Evolutionary conservation across 345 rosid species (phyloP).

Genomic region (Eucalyptus camaldulensis): DNA sequence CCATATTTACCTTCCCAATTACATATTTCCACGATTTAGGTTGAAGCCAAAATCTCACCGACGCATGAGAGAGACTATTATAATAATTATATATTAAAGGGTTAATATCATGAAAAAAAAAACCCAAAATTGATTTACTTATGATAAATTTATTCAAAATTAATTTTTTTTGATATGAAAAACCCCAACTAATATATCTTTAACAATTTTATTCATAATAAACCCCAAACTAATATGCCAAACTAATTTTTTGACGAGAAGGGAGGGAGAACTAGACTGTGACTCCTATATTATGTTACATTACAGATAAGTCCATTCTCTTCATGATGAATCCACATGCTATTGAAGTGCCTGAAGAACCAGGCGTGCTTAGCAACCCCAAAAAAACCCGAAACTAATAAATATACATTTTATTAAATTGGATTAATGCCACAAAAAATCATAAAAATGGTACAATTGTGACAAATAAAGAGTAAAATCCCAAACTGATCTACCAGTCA

Average conservation of each 20-base stretch:
- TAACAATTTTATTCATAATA: no score
- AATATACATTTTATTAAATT: no score
- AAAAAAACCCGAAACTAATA: no score
- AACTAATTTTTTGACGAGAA: no score
- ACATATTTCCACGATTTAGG: background rate
- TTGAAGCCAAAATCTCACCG: rapidly evolving
- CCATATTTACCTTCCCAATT: background rate
- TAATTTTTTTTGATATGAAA: no score
- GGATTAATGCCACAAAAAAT: rapidly evolving
- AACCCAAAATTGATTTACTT: rapidly evolving
- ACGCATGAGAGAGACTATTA: background rate
- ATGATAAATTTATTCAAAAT: rapidly evolving
- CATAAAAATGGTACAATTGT: rapidly evolving
- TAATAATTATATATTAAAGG: background rate
- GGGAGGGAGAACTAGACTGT: rapidly evolving
- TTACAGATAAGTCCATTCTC: no score
- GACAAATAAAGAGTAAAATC: rapidly evolving
- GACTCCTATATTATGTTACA: no score
- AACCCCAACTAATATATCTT: rapidly evolving
- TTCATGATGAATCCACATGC: rapidly evolving
- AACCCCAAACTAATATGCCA: no score
- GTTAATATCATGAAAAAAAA: no score
- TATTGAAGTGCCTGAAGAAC: rapidly evolving
- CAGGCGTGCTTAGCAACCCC: no score
- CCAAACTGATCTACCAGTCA: rapidly evolving